Base-by-base conservation (phyloP, 2,329 filamentous ascomycete genomes). In the Aspergillus ruber region DNA sequence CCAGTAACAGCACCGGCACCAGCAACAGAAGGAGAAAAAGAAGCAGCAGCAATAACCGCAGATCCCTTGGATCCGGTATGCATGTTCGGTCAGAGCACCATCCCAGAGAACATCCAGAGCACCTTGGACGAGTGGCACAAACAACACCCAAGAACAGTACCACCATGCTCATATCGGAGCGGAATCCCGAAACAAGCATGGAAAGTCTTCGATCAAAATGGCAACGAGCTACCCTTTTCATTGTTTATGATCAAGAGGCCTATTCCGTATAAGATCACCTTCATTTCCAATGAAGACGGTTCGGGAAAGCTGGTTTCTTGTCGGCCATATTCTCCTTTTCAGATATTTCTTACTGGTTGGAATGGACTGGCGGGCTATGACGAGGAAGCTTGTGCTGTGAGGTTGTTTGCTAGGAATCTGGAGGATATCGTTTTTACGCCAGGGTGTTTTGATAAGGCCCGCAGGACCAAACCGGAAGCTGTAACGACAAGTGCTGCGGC, bases 151-250 rank as follows among this genome's bases (percentile, higher is more conserved):
- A 17, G 2, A 17, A 17, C 5, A 2, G 13, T n/a, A 15, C 32
- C 32, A 35, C 13, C 13, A 15, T 35, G 32, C 32, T 35, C 32
- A 9, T 35, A 35, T 12, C 32, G 32, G 6, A 35, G 15, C 32
- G 13, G 32, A 15, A 4, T 8, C 13, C 13, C 32, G 32, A 35
- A 35, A 17, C 32, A 9, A 2, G 13, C 13, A 27, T 56, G 45
- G 40, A 53, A 49, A n/a, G 48, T 53, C 8, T 59, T 56, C 35
- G 49, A 54, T 23, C 44, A 46, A 6, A 25, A 56, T 8, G 55
- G 52, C 2, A 48, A 48, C 1, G 33, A 51, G 29, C 3, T 56
- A 13, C 36, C 47, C 1, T 17, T 57, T 5, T 50, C 54, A n/a
- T 43, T 43, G 9, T 51, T 51, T 40, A 8, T 21, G 3, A 38